These are phyloP conservation scores for Ordospora pajunii DNA, from an alignment of 371 early-diverging fungal species.

Conservation along the genomic window DNA sequence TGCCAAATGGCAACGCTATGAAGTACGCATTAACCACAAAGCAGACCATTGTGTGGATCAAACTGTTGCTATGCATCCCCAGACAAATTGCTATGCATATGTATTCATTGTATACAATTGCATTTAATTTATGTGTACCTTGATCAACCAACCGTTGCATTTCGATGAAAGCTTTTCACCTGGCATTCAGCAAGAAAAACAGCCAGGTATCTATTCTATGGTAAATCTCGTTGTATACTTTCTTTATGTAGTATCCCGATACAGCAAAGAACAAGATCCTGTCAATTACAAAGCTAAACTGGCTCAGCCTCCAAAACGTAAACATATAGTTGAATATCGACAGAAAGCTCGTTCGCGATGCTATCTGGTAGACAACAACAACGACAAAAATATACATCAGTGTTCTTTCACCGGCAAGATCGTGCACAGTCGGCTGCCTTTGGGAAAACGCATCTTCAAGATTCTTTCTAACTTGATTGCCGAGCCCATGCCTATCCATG, in stretches of 20 bases:
- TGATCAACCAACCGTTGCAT: not conserved
- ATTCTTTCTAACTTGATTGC: slow-evolving; percentile 10
- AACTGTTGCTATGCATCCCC: too few species aligned
- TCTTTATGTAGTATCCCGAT: slow-evolving; percentile 22
- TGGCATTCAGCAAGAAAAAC: slow-evolving; percentile 4
- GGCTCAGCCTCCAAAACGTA: slow-evolving; percentile 57
- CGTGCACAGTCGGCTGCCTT: not conserved
- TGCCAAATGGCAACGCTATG: not conserved
- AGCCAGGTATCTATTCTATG: slow-evolving; percentile 30
- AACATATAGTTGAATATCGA: slow-evolving; percentile 56
- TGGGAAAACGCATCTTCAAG: slow-evolving; percentile 9
- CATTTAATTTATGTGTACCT: not conserved
- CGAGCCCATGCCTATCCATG: not conserved
- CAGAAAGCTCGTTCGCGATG: slow-evolving; percentile 15
- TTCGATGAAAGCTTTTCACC: not conserved
- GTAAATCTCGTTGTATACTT: slow-evolving; percentile 35
- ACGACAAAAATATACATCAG: slow-evolving; percentile 3
- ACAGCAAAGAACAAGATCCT: slow-evolving; percentile 31
- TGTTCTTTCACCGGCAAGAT: not conserved
- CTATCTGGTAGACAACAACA: slow-evolving; percentile 36
- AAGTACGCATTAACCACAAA: not conserved
- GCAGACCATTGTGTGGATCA: too few species aligned
- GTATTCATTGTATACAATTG: not conserved
- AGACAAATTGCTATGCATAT: too few species aligned
- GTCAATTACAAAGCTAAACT: slow-evolving; percentile 57